Conservation (phyloP, 2,329 filamentous ascomycete genomes). For the Exophiala dermatitidis region DNA sequence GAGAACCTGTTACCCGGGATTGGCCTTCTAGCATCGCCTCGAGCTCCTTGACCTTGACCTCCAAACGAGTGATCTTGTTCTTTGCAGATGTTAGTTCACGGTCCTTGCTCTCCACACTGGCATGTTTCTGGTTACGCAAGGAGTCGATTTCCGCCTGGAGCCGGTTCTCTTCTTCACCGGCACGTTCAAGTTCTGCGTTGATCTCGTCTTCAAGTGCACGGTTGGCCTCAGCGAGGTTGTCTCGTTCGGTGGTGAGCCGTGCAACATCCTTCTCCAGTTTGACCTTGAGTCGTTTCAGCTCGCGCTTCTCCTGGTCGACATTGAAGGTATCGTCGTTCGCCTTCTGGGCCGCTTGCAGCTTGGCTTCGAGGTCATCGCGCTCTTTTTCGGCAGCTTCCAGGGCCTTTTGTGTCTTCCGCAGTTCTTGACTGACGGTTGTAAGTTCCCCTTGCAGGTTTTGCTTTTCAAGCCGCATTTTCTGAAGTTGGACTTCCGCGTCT, state of each 20-base stretch:
- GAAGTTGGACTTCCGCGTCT: slow-evolving; percentile 53
- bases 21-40: slow-evolving; percentile 50
- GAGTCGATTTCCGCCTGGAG: slow-evolving; percentile 44
- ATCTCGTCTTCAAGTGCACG: slow-evolving; percentile 56
- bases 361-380: slow-evolving; percentile 58
- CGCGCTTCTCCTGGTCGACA: slow-evolving; percentile 61
- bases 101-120: slow-evolving; percentile 37
- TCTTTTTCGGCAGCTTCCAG: slow-evolving; percentile 56
- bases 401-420: slow-evolving; percentile 52
- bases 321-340: slow-evolving; percentile 53
- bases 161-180: slow-evolving; percentile 58
- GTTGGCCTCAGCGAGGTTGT: slow-evolving; percentile 50
- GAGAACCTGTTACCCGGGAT: slow-evolving; percentile 36
- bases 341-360: slow-evolving; percentile 50
- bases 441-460: slow-evolving; percentile 58
- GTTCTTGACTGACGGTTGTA: slow-evolving; percentile 51
- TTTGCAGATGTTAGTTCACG: slow-evolving; percentile 48
- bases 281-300: slow-evolving; percentile 59
- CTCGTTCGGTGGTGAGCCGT: slow-evolving; percentile 58
- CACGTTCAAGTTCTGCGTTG: slow-evolving; percentile 59
- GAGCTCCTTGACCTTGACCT: slow-evolving; percentile 47
- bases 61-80: slow-evolving; percentile 58
- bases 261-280: slow-evolving; percentile 62
- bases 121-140: slow-evolving; percentile 46
- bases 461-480: slow-evolving; percentile 54